A percentile compares a stretch with the other conserved stretches of the same genome.
These are phyloP conservation scores for Begonia masoniana DNA, from an alignment of 306 rosid genomes.

Conservation along the genomic window DNA sequence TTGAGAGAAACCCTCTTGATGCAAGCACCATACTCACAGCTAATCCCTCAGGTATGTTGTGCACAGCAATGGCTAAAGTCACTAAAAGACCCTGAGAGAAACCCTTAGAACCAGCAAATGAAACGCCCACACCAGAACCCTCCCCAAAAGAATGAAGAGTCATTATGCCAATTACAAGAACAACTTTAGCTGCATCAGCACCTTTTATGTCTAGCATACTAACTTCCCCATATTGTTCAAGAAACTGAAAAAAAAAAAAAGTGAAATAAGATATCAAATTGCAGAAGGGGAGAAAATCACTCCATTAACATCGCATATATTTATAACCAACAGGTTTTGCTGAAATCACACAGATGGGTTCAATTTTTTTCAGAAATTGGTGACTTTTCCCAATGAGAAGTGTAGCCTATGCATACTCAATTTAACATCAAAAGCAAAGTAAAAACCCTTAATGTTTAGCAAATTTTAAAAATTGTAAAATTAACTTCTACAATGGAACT, in stretches of 20 bases:
- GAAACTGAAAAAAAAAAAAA: slow-evolving; percentile 50
- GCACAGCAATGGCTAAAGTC: slow-evolving; percentile 95
- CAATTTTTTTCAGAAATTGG: too few species aligned
- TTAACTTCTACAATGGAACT: too few species aligned
- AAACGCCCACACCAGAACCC: slow-evolving; percentile 99
- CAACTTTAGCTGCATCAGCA: slow-evolving; percentile 91
- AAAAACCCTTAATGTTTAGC: too few species aligned
- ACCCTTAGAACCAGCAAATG: slow-evolving; percentile 96
- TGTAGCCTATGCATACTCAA: too few species aligned
- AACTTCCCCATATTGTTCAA: slow-evolving; percentile 94
- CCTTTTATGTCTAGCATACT: slow-evolving; percentile 99
- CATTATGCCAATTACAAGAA: slow-evolving; percentile 96
- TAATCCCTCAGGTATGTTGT: slow-evolving; percentile 97
- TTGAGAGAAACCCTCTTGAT: slow-evolving; percentile 98
- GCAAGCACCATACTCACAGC: slow-evolving; percentile 99
- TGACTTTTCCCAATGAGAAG: too few species aligned
- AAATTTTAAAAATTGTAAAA: too few species aligned
- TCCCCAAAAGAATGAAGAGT: slow-evolving; percentile 98
- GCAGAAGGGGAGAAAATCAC: too few species aligned
- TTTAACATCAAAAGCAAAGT: too few species aligned
- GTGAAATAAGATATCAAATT: slow-evolving; percentile 4
- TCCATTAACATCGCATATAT: too few species aligned
- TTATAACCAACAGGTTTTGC: too few species aligned
- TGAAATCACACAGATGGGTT: too few species aligned
- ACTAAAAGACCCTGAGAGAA: slow-evolving; percentile 94